Conservation (phyloP, 2,329 filamentous ascomycete genomes). For the Sporothrix mexicana region DNA sequence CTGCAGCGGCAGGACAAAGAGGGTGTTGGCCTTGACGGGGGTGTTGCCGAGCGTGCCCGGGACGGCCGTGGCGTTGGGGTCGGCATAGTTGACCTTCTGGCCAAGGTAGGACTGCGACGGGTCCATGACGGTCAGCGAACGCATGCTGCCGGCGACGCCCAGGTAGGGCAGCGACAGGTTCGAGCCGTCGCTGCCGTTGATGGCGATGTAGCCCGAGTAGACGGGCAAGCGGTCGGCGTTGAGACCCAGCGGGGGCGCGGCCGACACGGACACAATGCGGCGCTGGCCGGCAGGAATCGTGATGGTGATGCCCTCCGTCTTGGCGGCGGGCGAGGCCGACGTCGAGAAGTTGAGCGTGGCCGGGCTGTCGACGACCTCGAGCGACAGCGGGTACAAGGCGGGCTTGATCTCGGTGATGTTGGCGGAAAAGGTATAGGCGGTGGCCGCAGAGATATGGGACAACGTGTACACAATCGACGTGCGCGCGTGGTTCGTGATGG, state of each 20-base stretch:
- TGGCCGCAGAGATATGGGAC: slow-evolving; percentile 56
- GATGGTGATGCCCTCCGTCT: slow-evolving; percentile 46
- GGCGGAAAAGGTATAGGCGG: slow-evolving; percentile 52
- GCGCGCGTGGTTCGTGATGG: slow-evolving; percentile 60
- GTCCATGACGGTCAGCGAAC: slow-evolving; percentile 34
- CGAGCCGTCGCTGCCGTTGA: slow-evolving; percentile 52
- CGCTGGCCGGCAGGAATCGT: slow-evolving; percentile 51
- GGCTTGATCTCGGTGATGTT: slow-evolving; percentile 45
- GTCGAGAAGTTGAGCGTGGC: slow-evolving; percentile 52
- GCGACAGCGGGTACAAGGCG: slow-evolving; percentile 53
- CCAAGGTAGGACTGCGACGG: slow-evolving; percentile 31
- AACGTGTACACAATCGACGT: slow-evolving; percentile 59
- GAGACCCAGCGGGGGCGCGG: slow-evolving; percentile 49
- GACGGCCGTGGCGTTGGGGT: too few species aligned
- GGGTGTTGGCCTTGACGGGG: slow-evolving; percentile 45
- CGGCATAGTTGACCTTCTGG: not conserved
- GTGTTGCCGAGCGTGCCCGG: too few species aligned
- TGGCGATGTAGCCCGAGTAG: slow-evolving; percentile 55
- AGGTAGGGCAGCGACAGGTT: slow-evolving; percentile 49
- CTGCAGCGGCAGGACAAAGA: slow-evolving; percentile 49
- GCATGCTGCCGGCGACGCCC: slow-evolving; percentile 43
- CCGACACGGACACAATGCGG: slow-evolving; percentile 54
- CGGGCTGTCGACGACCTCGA: slow-evolving; percentile 44
- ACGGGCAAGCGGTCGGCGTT: slow-evolving; percentile 52
- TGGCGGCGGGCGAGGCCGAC: not conserved